A percentile compares a stretch with the other conserved stretches of the same genome.
Conservation (phyloP, 2,329 filamentous ascomycete species). For the Ceratocystis harringtonii region DNA sequence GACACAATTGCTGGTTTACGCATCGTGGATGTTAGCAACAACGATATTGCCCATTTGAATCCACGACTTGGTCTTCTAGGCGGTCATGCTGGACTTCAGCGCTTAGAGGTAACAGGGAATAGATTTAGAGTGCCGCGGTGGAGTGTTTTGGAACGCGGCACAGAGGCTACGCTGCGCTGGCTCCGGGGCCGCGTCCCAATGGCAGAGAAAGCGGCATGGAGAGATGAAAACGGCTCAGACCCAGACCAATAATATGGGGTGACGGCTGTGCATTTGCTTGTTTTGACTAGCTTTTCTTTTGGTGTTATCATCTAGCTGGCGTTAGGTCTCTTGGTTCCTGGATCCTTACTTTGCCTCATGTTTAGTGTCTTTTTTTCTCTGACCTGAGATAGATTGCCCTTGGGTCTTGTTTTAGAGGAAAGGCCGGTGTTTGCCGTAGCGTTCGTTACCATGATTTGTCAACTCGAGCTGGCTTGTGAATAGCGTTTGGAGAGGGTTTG, state of each 20-base stretch:
- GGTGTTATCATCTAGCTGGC: background rate
- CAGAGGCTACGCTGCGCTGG: slow-evolving; percentile 70
- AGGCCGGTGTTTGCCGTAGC: background rate
- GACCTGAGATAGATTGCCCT: background rate
- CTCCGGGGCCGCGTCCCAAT: slow-evolving; percentile 59
- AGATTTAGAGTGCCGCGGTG: slow-evolving; percentile 75
- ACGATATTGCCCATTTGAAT: slow-evolving; percentile 70
- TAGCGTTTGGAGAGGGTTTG: no score
- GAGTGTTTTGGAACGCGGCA: slow-evolving; percentile 72
- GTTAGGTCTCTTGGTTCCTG: background rate
- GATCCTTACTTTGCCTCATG: background rate
- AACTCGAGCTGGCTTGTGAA: no score
- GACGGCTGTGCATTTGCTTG: background rate
- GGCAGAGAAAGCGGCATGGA: slow-evolving; percentile 44
- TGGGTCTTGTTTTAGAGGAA: background rate
- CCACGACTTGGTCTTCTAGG: slow-evolving; percentile 66
- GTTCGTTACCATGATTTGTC: no score
- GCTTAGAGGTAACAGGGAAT: slow-evolving; percentile 70
- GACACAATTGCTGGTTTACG: slow-evolving; percentile 59
- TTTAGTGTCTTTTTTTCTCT: background rate
- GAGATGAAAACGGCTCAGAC: slow-evolving; percentile 26
- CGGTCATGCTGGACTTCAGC: slow-evolving; percentile 42
- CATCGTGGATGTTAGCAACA: slow-evolving; percentile 66
- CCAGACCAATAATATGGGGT: slow-evolving; percentile 8
- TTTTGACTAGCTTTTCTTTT: slow-evolving; percentile 6